Conservation (phyloP, 768 basidiomycete species). For the Lyophyllum atratum region DNA sequence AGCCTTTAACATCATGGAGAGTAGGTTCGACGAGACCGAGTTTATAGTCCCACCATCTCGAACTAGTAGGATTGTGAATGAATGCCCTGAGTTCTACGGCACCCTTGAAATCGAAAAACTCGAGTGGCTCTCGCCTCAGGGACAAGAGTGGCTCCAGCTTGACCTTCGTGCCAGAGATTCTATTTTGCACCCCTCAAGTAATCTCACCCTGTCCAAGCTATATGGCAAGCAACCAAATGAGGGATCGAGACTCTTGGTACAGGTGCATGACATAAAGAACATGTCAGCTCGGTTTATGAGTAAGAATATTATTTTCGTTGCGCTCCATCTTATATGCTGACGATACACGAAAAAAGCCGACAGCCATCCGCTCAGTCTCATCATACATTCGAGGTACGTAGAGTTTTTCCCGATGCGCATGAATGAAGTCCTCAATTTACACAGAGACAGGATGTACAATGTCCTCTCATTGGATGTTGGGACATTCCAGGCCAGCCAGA, state of each 20-base stretch:
- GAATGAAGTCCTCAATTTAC: not conserved
- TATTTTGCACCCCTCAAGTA: conserved; percentile 23
- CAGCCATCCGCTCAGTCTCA: conserved; percentile 16
- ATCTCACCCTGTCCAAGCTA: conserved; percentile 35
- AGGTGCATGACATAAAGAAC: conserved; percentile 42
- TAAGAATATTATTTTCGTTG: conserved; percentile 23
- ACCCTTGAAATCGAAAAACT: conserved; percentile 45
- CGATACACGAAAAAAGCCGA: conserved; percentile 12
- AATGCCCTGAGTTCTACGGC: conserved; percentile 52
- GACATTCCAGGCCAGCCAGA: conserved; percentile 42
- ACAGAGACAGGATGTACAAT: conserved; percentile 44
- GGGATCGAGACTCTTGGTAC: conserved; percentile 37
- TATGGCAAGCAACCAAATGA: conserved; percentile 27
- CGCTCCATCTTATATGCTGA: not conserved
- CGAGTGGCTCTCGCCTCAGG: conserved; percentile 52
- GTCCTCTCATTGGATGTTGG: conserved; percentile 47
- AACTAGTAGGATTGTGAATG: conserved; percentile 18
- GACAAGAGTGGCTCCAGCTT: conserved; percentile 37
- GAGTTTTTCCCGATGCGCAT: not conserved
- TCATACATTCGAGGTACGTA: conserved; percentile 20
- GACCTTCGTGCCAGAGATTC: conserved; percentile 46
- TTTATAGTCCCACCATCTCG: conserved; percentile 29
- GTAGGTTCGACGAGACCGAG: conserved; percentile 53
- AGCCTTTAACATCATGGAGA: not conserved
- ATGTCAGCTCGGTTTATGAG: conserved; percentile 42